A percentile compares a stretch with the other conserved stretches of the same genome.
Evolutionary conservation across 805 yeast genomes (phyloP).

Genomic region (Candida sonorensis): DNA sequence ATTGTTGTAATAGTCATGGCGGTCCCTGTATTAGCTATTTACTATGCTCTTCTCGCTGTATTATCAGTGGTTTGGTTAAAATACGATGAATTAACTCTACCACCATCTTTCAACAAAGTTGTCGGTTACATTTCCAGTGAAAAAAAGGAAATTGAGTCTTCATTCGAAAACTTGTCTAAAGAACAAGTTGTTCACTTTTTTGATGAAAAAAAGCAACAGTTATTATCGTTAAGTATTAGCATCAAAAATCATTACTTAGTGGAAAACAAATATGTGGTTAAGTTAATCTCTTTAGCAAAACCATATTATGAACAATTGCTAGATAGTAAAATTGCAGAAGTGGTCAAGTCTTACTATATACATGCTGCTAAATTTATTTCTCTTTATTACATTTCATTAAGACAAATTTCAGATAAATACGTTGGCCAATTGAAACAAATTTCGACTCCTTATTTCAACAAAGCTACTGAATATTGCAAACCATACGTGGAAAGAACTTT

Average conservation of each 20-base stretch:
- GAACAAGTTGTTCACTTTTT: neutral
- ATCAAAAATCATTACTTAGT: conserved; percentile 6
- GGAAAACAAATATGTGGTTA: conserved; percentile 11
- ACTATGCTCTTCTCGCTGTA: conserved; percentile 12
- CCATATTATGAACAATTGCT: conserved; percentile 3
- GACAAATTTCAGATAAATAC: conserved; percentile 1
- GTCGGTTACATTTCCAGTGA: conserved; percentile 3
- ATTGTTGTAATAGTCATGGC: too few relatives aligned
- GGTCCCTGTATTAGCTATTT: conserved; percentile 8
- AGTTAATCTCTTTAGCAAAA: conserved; percentile 1
- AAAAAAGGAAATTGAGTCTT: too few relatives aligned
- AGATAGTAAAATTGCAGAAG: too few relatives aligned
- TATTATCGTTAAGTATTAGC: neutral
- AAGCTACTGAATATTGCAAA: neutral
- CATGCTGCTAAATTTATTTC: neutral
- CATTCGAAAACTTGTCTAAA: too few relatives aligned
- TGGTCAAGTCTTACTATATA: conserved; percentile 1
- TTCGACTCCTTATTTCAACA: conserved; percentile 1
- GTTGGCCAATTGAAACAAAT: neutral
- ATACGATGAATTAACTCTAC: conserved; percentile 8
- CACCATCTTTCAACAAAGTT: conserved; percentile 3
- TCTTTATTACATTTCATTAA: neutral
- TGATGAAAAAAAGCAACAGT: neutral
- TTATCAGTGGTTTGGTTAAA: conserved; percentile 11
- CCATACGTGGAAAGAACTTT: conserved; percentile 1